Percentiles rank a stretch among this genome's conserved stretches.
phyloP scores from a whole-genome alignment of 169 alveolate species.

The Cyclospora cayetanensis region DNA sequence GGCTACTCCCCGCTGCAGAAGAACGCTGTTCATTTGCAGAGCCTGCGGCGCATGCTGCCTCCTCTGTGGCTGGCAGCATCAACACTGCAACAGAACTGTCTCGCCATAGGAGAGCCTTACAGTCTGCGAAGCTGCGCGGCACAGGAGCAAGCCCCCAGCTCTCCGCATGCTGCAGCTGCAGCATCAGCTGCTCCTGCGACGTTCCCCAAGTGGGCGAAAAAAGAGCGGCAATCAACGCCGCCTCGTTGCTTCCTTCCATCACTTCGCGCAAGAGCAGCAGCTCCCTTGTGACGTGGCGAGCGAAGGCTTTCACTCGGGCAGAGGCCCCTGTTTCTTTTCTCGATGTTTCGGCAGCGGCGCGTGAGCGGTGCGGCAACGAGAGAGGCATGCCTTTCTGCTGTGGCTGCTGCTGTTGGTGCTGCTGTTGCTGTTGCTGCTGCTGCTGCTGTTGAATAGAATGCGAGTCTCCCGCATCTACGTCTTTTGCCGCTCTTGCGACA shows the following conservation, averaged over 20 bases:
- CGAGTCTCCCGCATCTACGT: constrained; percentile 18
- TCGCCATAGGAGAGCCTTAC: constrained; percentile 45
- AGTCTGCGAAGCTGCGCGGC: not conserved
- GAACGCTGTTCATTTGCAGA: not conserved
- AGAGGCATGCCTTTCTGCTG: constrained; percentile 8
- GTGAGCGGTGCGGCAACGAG: no score
- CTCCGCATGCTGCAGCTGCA: no score
- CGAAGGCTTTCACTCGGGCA: no score
- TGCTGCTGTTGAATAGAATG: constrained; percentile 37
- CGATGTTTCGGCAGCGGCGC: not conserved
- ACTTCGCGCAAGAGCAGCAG: constrained; percentile 4
- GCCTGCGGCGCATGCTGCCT: not conserved
- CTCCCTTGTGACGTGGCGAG: no score
- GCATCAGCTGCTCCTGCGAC: constrained; percentile 29
- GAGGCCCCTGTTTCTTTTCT: no score
- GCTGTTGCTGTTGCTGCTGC: constrained; percentile 45
- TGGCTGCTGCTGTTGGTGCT: constrained; percentile 12
- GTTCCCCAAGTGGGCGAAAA: constrained; percentile 26
- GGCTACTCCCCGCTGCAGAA: not conserved
- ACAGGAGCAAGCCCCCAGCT: constrained; percentile 15
- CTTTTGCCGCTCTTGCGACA: constrained; percentile 32
- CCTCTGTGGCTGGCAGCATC: constrained; percentile 27
- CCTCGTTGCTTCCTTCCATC: constrained; percentile 31
- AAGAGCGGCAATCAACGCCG: not conserved
- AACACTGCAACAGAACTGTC: constrained; percentile 27